phyloP scores from a whole-genome alignment of 2,329 filamentous ascomycete genomes.

The Scopulariopsis brevicaulis region DNA sequence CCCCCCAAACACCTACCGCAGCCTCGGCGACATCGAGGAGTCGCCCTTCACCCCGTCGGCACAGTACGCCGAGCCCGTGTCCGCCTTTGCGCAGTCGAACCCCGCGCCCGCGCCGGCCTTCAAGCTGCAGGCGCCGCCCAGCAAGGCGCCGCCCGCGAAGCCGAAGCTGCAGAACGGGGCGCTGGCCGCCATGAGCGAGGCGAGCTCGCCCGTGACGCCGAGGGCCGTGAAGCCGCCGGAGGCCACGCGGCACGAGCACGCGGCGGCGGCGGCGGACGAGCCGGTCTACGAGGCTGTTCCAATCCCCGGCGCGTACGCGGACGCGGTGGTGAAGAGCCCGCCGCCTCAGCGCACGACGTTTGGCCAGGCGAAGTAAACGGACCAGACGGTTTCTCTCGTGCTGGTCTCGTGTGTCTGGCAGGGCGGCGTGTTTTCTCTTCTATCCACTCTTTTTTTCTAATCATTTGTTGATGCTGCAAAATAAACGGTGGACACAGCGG shows the following conservation, averaged over 20 bases:
- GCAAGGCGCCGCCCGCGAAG: conserved; percentile 65
- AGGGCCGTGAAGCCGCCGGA: conserved; percentile 19
- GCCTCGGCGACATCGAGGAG: conserved; percentile 30
- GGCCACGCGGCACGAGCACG: conserved; percentile 49
- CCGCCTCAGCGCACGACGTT: conserved; percentile 32
- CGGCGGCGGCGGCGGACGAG: conserved; percentile 65
- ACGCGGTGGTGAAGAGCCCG: conserved; percentile 40
- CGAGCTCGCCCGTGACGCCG: conserved; percentile 22
- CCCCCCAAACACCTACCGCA: conserved; percentile 44
- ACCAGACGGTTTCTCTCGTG: background rate
- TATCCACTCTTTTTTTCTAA: background rate
- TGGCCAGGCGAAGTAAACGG: conserved; percentile 15
- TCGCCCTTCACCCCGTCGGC: conserved; percentile 40
- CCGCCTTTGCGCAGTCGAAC: conserved; percentile 38
- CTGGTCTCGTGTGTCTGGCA: background rate
- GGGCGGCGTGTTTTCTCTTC: background rate
- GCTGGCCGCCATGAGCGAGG: conserved; percentile 38
- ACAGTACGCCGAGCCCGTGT: conserved; percentile 50
- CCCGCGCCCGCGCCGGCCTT: conserved; percentile 48
- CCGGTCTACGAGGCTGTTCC: conserved; percentile 76
- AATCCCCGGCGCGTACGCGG: conserved; percentile 74
- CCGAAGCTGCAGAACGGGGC: conserved; percentile 54
- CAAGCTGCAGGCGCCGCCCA: conserved; percentile 75
- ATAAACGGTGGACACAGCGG: background rate
- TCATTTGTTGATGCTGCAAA: background rate